Percentiles rank a stretch among this genome's conserved stretches.
These are phyloP conservation scores for Penicillium psychrofluorescens DNA, from an alignment of 495 filamentous ascomycete species.

Conservation along the genomic window DNA sequence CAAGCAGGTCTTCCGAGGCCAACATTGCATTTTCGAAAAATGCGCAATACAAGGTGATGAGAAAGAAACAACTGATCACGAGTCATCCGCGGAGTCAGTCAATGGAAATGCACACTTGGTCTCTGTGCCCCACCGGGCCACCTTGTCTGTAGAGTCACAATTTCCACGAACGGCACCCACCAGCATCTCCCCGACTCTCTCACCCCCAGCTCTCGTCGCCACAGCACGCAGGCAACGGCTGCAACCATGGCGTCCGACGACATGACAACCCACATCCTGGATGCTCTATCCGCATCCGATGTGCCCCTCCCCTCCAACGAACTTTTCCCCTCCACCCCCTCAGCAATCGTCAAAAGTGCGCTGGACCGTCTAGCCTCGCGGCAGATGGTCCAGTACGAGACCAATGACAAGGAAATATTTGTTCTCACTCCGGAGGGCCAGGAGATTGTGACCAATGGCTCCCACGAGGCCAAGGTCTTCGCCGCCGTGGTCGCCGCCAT, in stretches of 20 bases:
- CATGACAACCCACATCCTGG: constrained; percentile 57
- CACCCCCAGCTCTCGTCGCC: constrained; percentile 5
- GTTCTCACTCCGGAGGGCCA: constrained; percentile 72
- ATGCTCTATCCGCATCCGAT: constrained; percentile 54
- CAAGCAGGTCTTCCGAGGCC: too few species aligned
- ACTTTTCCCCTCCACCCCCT: constrained; percentile 66
- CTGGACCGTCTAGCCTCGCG: constrained; percentile 77
- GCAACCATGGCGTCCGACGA: constrained; percentile 57
- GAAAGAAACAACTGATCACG: too few species aligned
- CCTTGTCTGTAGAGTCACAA: constrained; percentile 16
- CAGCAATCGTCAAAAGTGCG: constrained; percentile 72
- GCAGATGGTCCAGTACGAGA: constrained; percentile 80
- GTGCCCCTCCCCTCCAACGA: constrained; percentile 64
- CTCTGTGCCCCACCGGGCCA: constrained; percentile 13
- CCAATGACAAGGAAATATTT: constrained; percentile 70
- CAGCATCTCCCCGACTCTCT: constrained; percentile 1
- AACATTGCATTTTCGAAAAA: too few species aligned
- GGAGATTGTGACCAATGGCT: constrained; percentile 73
- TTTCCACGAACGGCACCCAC: constrained; percentile 8
- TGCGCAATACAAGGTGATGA: too few species aligned
- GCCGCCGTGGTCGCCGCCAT: constrained; percentile 70
- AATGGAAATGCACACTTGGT: constrained; percentile 18
- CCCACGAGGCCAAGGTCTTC: constrained; percentile 93
- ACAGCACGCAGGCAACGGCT: constrained; percentile 18
- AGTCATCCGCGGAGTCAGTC: too few species aligned